Evolutionary conservation across 345 rosid species (phyloP).

Genomic region (Noccaea bulbosa): DNA sequence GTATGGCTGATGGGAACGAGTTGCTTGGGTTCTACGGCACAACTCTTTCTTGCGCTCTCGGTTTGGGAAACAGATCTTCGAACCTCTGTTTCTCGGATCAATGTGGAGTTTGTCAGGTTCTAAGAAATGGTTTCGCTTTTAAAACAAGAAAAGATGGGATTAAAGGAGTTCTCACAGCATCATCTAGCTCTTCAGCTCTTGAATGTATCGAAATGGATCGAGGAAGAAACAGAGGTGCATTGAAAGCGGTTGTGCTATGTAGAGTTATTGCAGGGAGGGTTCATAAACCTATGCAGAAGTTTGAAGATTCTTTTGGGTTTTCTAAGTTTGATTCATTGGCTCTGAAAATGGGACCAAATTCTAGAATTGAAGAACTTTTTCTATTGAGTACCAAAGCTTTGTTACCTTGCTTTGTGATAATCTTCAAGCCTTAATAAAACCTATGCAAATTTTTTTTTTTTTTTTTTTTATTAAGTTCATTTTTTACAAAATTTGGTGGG

Average conservation of each 20-base stretch:
- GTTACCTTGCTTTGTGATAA: slow-evolving; percentile 74
- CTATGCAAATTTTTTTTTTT: neutral
- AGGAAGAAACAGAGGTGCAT: slow-evolving; percentile 5
- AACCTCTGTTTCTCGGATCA: slow-evolving; percentile 50
- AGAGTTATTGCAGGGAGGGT: slow-evolving; percentile 79
- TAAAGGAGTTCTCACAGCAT: slow-evolving; percentile 57
- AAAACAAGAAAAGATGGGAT: slow-evolving; percentile 39
- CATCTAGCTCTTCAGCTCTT: slow-evolving; percentile 55
- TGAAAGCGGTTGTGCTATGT: slow-evolving; percentile 60
- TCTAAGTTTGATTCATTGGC: slow-evolving; percentile 73
- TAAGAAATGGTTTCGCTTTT: slow-evolving; percentile 56
- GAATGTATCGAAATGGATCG: slow-evolving; percentile 42
- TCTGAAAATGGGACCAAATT: slow-evolving; percentile 48
- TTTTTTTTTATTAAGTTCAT: neutral
- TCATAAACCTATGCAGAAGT: slow-evolving; percentile 51
- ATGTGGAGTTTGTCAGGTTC: slow-evolving; percentile 62
- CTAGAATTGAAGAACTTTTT: slow-evolving; percentile 60
- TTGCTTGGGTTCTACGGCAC: slow-evolving; percentile 68
- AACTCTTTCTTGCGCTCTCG: slow-evolving; percentile 55
- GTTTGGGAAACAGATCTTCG: slow-evolving; percentile 43
- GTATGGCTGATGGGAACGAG: slow-evolving; percentile 81
- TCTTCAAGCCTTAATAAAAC: slow-evolving; percentile 47
- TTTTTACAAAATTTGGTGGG: neutral
- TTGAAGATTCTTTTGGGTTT: slow-evolving; percentile 45
- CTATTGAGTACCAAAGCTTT: slow-evolving; percentile 61